Evolutionary conservation across 1,284 basidiomycete species (phyloP).

Genomic region (Microbotryum silenes-acaulis): DNA sequence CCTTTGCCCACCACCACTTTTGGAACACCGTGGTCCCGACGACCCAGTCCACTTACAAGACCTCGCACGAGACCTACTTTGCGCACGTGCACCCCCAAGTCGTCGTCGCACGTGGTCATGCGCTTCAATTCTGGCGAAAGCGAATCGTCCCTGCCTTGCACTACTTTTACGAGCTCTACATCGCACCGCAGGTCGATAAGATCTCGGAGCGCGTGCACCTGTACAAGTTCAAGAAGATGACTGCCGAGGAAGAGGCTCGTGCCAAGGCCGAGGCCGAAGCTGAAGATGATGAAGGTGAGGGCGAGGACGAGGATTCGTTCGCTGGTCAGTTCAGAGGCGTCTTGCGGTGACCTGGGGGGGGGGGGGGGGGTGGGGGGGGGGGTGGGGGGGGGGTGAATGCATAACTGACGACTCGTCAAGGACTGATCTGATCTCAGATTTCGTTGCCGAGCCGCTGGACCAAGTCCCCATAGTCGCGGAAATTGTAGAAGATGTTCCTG

Average conservation of each 20-base stretch:
- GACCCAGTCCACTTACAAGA: slow-evolving; percentile 13
- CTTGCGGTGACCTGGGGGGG: neutral
- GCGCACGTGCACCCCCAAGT: slow-evolving; percentile 29
- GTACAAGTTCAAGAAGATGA: slow-evolving; percentile 28
- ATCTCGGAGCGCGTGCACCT: slow-evolving; percentile 34
- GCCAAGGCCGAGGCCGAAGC: slow-evolving; percentile 14
- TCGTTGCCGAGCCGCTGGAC: slow-evolving; percentile 28
- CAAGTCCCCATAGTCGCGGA: neutral
- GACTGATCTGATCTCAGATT: slow-evolving; percentile 9
- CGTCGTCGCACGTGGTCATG: slow-evolving; percentile 4
- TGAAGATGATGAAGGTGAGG: slow-evolving; percentile 16
- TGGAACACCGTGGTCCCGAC: slow-evolving; percentile 18
- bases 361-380: too few species aligned
- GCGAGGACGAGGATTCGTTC: slow-evolving; percentile 18
- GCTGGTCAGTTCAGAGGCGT: slow-evolving; percentile 14
- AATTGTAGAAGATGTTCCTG: neutral
- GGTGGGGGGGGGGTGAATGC: neutral
- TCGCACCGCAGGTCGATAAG: slow-evolving; percentile 35
- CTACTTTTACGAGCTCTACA: slow-evolving; percentile 33
- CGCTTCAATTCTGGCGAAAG: slow-evolving; percentile 12
- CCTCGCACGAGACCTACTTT: slow-evolving; percentile 23
- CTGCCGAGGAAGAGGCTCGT: neutral
- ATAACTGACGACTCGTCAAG: neutral
- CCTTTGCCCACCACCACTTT: slow-evolving; percentile 24
- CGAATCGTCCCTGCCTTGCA: slow-evolving; percentile 25